A percentile compares a stretch with the other conserved stretches of the same genome.
Evolutionary conservation across 2,329 filamentous ascomycete genomes (phyloP).

Genomic region (Fusarium brevicatenulatum): DNA sequence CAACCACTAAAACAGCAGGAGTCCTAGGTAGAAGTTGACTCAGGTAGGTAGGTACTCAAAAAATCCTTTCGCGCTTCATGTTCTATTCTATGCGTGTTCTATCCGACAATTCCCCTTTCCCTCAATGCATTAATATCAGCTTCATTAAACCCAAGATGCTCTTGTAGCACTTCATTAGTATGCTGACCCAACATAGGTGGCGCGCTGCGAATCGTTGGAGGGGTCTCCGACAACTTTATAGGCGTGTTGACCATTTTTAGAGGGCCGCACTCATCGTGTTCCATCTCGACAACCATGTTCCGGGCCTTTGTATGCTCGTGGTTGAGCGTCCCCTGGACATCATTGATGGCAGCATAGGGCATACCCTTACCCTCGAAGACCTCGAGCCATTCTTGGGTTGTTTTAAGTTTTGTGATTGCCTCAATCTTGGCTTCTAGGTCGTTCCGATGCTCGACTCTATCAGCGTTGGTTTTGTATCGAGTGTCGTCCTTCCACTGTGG

Average conservation of each 20-base stretch:
- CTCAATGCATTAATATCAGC: conserved; percentile 71
- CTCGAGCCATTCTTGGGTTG: conserved; percentile 87
- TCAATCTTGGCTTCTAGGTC: conserved; percentile 85
- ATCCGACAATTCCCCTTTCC: conserved; percentile 72
- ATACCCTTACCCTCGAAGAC: conserved; percentile 90
- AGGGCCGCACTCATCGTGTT: conserved; percentile 83
- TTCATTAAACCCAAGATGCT: conserved; percentile 69
- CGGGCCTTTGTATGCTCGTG: conserved; percentile 87
- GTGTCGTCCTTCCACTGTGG: conserved; percentile 69
- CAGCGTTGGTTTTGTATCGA: conserved; percentile 69
- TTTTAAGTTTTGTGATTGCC: conserved; percentile 75
- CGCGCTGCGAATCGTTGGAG: conserved; percentile 77
- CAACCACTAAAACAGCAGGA: background rate
- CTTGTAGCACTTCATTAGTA: conserved; percentile 78
- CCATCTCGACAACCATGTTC: conserved; percentile 88
- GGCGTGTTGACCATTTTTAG: conserved; percentile 94
- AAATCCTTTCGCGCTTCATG: background rate
- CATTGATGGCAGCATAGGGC: conserved; percentile 93
- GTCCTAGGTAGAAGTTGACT: background rate
- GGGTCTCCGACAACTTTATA: conserved; percentile 89
- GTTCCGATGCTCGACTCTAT: conserved; percentile 75
- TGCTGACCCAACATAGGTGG: conserved; percentile 90
- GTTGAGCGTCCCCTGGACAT: conserved; percentile 84
- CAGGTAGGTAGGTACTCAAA: background rate
- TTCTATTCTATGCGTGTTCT: conserved; percentile 38